phyloP scores from a whole-genome alignment of 768 basidiomycete genomes.

The Lentinula detonsa region DNA sequence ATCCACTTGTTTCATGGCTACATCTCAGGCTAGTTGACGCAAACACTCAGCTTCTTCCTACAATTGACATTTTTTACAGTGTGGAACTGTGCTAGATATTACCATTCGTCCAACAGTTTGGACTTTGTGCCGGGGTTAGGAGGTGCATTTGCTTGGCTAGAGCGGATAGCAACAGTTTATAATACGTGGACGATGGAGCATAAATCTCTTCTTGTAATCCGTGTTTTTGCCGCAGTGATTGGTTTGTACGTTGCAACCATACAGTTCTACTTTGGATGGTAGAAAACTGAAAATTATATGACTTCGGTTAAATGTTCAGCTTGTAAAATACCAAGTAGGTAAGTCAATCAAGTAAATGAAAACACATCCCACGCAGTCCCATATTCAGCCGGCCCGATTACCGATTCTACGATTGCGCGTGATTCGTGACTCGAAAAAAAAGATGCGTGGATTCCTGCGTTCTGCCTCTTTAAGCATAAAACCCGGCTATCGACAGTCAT shows the following conservation, averaged over 20 bases:
- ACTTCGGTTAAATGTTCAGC: too few relatives aligned
- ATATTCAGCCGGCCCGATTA: neutral
- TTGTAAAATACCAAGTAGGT: too few relatives aligned
- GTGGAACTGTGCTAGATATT: neutral
- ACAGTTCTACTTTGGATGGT: neutral
- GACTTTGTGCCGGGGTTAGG: neutral
- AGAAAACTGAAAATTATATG: neutral
- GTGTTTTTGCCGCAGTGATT: neutral
- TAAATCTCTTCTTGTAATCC: neutral
- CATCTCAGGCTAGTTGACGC: neutral
- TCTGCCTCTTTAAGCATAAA: neutral
- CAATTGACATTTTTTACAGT: neutral
- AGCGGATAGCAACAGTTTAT: neutral
- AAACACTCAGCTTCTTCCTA: neutral
- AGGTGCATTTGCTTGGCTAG: neutral
- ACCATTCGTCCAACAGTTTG: neutral
- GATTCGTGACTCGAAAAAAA: neutral
- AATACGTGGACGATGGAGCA: slow-evolving; percentile 2
- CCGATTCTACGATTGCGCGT: neutral
- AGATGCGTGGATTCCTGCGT: neutral
- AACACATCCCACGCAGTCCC: neutral
- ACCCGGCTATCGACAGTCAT: neutral
- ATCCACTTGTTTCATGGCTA: neutral
- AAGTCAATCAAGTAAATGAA: too few relatives aligned
- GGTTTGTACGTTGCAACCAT: neutral